phyloP scores from a whole-genome alignment of 2,329 filamentous ascomycete species.

The Keithomyces neogunnii region DNA sequence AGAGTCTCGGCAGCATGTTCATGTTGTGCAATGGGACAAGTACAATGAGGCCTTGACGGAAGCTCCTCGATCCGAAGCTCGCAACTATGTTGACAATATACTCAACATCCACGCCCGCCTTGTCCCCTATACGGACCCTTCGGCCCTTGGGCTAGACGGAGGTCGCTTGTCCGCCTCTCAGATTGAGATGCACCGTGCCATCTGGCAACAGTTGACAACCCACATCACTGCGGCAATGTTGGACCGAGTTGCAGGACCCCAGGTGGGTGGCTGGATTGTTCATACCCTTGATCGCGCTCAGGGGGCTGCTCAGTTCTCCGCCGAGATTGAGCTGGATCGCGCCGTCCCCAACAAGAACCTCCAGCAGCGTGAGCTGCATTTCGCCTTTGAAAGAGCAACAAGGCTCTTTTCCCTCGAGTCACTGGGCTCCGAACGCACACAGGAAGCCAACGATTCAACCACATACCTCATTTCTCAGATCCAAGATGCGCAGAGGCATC shows the following conservation, averaged over 20 bases:
- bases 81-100: conserved; percentile 33
- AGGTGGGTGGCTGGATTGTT: conserved; percentile 38
- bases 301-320: conserved; percentile 30
- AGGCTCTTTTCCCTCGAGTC: conserved; percentile 32
- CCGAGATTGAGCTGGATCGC: conserved; percentile 30
- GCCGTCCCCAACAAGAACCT: conserved; percentile 25
- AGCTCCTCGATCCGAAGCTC: conserved; percentile 36
- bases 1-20: conserved; percentile 22
- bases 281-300: conserved; percentile 45
- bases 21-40: conserved; percentile 46
- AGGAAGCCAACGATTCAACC: conserved; percentile 40
- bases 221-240: conserved; percentile 38
- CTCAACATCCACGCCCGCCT: conserved; percentile 30
- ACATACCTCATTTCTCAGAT: conserved; percentile 35
- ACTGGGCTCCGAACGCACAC: conserved; percentile 29
- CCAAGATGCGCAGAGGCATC: conserved; percentile 13
- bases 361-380: conserved; percentile 33
- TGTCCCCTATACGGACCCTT: conserved; percentile 34
- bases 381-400: conserved; percentile 35
- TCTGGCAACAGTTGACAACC: conserved; percentile 46
- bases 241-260: conserved; percentile 35
- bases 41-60: conserved; percentile 46
- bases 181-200: conserved; percentile 19
- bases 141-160: conserved; percentile 12
- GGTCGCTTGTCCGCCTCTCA: conserved; percentile 12